Conservation (phyloP, 1,284 basidiomycete genomes). For the Ganoderma boninense region DNA sequence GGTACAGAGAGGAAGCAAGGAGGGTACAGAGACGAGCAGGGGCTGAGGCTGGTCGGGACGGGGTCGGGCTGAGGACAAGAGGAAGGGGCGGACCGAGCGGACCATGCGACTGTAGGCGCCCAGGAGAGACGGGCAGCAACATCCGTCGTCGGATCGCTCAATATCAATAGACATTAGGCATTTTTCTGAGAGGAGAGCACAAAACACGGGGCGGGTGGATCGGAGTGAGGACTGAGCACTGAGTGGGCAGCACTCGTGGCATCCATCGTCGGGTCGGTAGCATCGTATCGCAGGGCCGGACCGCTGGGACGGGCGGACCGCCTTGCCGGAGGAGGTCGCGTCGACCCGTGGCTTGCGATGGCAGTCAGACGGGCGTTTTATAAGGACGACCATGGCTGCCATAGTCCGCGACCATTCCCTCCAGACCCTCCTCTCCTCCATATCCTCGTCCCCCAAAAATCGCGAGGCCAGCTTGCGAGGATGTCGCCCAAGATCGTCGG, state of each 20-base stretch:
- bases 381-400: conserved; percentile 19
- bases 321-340: conserved; percentile 18
- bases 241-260: neutral
- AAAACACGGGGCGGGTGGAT: neutral
- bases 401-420: conserved; percentile 14
- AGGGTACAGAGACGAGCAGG: neutral
- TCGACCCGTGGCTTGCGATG: conserved; percentile 6
- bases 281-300: neutral
- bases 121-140: neutral
- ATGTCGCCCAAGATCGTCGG: conserved; percentile 57
- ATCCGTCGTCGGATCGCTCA: neutral
- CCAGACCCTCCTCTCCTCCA: neutral
- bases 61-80: neutral
- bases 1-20: neutral
- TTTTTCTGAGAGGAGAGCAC: neutral
- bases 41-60: neutral
- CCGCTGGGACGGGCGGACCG: neutral
- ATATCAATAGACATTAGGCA: neutral
- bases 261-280: neutral
- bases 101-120: neutral
- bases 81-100: conserved; percentile 1
- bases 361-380: conserved; percentile 4
- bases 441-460: neutral
- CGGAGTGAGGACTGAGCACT: neutral
- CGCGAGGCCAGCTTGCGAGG: neutral